These are phyloP conservation scores for Bisporella sp. DNA, from an alignment of 2,329 filamentous ascomycete genomes.

Conservation along the genomic window DNA sequence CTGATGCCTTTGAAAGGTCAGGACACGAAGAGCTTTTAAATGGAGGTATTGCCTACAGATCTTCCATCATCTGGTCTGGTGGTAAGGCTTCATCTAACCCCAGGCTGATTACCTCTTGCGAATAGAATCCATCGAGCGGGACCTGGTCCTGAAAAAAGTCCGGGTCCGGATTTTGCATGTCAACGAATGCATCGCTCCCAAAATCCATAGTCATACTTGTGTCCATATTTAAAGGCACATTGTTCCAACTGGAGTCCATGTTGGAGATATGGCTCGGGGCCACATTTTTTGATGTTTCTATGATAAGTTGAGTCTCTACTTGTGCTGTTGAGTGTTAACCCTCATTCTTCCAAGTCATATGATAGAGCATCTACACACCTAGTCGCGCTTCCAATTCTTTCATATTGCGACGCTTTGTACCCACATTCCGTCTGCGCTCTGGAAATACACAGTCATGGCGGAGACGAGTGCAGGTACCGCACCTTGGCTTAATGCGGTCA, in stretches of 20 bases:
- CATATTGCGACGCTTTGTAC: conserved; percentile 82
- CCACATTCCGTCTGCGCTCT: conserved; percentile 80
- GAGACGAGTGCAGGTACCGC: conserved; percentile 70
- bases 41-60: conserved; percentile 49
- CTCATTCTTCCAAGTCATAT: no score
- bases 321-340: conserved; percentile 26
- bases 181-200: conserved; percentile 10
- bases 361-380: conserved; percentile 44
- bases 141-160: not conserved
- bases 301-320: conserved; percentile 67
- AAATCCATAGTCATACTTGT: conserved; percentile 6
- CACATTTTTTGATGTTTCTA: conserved; percentile 13
- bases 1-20: conserved; percentile 45
- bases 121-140: conserved; percentile 40
- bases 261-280: not conserved
- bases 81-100: conserved; percentile 80
- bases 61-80: conserved; percentile 70
- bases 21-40: not conserved
- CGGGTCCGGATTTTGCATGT: conserved; percentile 12
- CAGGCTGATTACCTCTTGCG: conserved; percentile 60
- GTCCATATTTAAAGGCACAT: conserved; percentile 19
- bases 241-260: conserved; percentile 14
- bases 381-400: conserved; percentile 83
- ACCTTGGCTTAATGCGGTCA: conserved; percentile 72
- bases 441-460: conserved; percentile 80